Evolutionary conservation across 192 early-diverging fungal genomes (phyloP).

Genomic region (Kickxella alabastrina): DNA sequence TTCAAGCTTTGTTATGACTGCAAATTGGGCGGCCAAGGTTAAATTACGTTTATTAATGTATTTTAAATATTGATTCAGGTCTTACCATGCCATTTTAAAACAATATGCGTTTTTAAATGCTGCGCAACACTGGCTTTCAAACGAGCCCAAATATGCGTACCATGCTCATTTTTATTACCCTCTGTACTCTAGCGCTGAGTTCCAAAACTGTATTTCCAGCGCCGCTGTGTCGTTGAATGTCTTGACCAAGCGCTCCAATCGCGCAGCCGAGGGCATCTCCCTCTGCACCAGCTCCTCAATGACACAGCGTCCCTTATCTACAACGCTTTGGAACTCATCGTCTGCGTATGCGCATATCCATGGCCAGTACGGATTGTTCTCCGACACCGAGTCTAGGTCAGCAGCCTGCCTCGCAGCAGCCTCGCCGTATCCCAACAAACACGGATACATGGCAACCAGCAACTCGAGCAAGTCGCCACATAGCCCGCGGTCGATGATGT

Average conservation of each 20-base stretch:
- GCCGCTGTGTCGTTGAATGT: constrained; percentile 65
- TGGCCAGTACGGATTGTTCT: constrained; percentile 76
- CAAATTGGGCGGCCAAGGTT: no score
- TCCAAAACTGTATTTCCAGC: constrained; percentile 77
- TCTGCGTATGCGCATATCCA: constrained; percentile 75
- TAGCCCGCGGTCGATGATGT: constrained; percentile 68
- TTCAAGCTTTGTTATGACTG: no score
- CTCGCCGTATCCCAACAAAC: constrained; percentile 79
- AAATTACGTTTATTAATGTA: no score
- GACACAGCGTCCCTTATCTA: constrained; percentile 54
- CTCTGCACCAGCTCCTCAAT: constrained; percentile 18
- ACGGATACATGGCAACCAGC: constrained; percentile 77
- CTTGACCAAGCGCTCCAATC: constrained; percentile 60
- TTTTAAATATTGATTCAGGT: no score
- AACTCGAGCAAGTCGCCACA: constrained; percentile 74
- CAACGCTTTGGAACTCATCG: constrained; percentile 65
- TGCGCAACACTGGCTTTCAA: no score
- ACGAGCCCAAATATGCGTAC: no score
- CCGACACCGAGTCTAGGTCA: constrained; percentile 61
- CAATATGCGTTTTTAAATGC: no score
- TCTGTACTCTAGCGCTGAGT: constrained; percentile 26
- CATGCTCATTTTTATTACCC: no score
- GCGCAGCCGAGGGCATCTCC: constrained; percentile 43
- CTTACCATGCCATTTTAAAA: no score
- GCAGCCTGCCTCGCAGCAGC: constrained; percentile 62